These are phyloP conservation scores for Solanum hybrid DNA, from an alignment of 305 asterid species.

Conservation along the genomic window DNA sequence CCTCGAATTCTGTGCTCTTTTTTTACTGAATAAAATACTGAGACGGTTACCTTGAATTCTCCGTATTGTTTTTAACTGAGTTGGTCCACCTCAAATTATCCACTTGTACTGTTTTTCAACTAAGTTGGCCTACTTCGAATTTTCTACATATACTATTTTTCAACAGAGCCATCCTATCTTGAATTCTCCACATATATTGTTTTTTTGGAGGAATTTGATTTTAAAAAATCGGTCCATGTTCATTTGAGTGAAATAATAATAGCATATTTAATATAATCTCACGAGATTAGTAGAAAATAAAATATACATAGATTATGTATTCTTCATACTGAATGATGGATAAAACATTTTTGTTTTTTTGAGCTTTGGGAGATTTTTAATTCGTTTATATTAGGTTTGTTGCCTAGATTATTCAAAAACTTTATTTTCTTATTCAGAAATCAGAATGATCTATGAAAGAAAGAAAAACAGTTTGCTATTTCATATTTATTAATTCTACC, in stretches of 20 bases:
- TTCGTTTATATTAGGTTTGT: neutral
- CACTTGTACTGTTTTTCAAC: too few relatives aligned
- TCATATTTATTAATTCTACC: neutral
- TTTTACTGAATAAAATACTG: too few relatives aligned
- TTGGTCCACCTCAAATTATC: neutral
- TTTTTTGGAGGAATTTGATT: neutral
- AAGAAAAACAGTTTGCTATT: neutral
- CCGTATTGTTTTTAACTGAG: neutral
- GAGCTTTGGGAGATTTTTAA: neutral
- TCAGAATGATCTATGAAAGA: neutral
- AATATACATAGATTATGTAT: too few relatives aligned
- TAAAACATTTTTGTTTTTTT: too few relatives aligned
- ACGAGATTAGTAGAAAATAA: neutral
- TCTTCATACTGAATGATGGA: neutral
- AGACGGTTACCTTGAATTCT: neutral
- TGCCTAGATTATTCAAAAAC: neutral
- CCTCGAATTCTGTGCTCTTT: too few relatives aligned
- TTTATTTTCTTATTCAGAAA: neutral
- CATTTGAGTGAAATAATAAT: too few relatives aligned
- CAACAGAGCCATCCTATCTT: too few relatives aligned
- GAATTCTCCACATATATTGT: too few relatives aligned
- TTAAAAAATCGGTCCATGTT: neutral
- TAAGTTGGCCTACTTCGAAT: neutral
- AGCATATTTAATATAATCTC: too few relatives aligned
- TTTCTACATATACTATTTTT: too few relatives aligned